Conservation (phyloP, 2,329 filamentous ascomycete genomes). For the Fusarium duplospermum region DNA sequence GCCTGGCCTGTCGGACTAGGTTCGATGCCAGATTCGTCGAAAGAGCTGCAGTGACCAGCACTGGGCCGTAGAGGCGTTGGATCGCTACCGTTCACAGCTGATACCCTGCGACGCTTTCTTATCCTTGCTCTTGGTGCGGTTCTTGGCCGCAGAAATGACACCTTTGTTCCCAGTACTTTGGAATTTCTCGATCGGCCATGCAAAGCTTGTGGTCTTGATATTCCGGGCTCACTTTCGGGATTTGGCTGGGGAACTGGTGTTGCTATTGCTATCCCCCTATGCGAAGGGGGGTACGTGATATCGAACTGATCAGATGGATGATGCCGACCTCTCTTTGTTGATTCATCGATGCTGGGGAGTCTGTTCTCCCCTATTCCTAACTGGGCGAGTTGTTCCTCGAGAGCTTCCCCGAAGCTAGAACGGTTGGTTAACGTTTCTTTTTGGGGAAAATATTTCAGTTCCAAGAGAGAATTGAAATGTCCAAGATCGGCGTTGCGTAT, state of each 20-base stretch:
- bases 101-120: constrained; percentile 19
- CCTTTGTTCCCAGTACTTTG: constrained; percentile 43
- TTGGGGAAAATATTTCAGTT: constrained; percentile 40
- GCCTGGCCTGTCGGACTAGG: neutral
- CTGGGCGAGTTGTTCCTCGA: constrained; percentile 14
- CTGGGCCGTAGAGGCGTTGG: constrained; percentile 4
- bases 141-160: constrained; percentile 47
- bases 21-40: constrained; percentile 10
- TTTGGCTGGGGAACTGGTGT: constrained; percentile 10
- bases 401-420: constrained; percentile 26
- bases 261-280: constrained; percentile 18
- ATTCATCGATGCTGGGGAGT: constrained; percentile 22
- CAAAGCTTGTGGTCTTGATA: neutral
- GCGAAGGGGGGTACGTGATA: constrained; percentile 47
- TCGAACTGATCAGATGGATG: constrained; percentile 51
- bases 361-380: constrained; percentile 4
- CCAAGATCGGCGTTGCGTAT: constrained; percentile 44
- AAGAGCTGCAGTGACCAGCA: constrained; percentile 8
- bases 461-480: constrained; percentile 49
- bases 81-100: constrained; percentile 5
- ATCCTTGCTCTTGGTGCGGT: constrained; percentile 20
- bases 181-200: neutral
- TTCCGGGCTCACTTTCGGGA: constrained; percentile 10
- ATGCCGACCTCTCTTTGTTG: constrained; percentile 13
- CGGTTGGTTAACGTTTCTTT: constrained; percentile 9